A percentile compares a stretch with the other conserved stretches of the same genome.
phyloP scores from a whole-genome alignment of 306 rosid species.

The Vigna unguiculata region DNA sequence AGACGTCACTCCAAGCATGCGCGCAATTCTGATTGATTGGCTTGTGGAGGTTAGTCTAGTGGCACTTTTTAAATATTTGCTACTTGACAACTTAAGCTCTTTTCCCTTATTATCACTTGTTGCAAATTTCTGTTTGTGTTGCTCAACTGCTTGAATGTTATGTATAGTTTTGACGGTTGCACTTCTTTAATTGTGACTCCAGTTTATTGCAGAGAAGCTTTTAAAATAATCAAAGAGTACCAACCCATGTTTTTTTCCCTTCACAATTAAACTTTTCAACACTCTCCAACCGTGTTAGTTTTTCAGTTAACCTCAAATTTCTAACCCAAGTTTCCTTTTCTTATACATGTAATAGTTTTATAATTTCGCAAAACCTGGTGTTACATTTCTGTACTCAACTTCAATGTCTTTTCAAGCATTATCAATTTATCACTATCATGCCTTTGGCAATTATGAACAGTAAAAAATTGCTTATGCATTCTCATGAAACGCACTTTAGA shows the following conservation, averaged over 20 bases:
- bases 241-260: not conserved
- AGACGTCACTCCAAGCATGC: conserved; percentile 79
- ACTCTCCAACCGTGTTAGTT: conserved; percentile 1
- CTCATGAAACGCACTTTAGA: not conserved
- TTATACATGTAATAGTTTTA: not conserved
- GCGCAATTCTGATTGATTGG: conserved; percentile 88
- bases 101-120: not conserved
- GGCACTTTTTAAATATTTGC: not conserved
- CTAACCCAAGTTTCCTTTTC: conserved; percentile 2
- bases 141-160: conserved; percentile 2
- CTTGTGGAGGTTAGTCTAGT: conserved; percentile 79
- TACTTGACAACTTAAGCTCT: not conserved
- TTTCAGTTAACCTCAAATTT: not conserved
- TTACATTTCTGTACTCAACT: not conserved
- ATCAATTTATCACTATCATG: not conserved
- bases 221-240: conserved; percentile 5
- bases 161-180: not conserved
- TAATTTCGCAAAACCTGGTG: not conserved
- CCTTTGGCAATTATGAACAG: not conserved
- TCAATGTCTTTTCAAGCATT: not conserved
- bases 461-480: not conserved
- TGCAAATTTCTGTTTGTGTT: not conserved
- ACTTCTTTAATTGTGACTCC: not conserved
- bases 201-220: conserved; percentile 13
- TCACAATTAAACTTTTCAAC: not conserved